phyloP scores from a whole-genome alignment of 2,329 filamentous ascomycete species.

The Cladosporium sp. region DNA sequence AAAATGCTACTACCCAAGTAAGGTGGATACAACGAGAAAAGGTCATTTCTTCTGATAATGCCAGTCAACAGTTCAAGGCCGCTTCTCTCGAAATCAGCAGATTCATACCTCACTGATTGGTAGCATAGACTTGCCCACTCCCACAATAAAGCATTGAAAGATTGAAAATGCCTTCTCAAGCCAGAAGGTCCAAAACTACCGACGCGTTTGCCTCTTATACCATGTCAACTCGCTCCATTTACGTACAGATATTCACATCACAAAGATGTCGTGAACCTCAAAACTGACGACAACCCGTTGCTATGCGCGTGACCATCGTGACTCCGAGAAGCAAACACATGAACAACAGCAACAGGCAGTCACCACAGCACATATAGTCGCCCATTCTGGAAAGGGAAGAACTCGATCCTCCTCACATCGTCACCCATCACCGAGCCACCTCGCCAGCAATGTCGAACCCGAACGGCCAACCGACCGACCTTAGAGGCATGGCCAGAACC shows the following conservation, averaged over 20 bases:
- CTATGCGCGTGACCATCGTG: not conserved
- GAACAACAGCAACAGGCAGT: not conserved
- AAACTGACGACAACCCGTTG: not conserved
- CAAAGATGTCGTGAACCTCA: not conserved
- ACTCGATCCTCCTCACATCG: not conserved
- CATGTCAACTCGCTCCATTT: not conserved
- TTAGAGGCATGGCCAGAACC: not conserved
- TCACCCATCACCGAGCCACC: not conserved
- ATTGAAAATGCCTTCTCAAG: not conserved
- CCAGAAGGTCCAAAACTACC: not conserved
- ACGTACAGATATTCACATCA: not conserved
- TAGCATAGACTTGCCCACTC: not conserved
- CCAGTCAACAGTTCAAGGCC: not conserved
- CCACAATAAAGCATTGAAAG: not conserved
- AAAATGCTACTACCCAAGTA: not conserved
- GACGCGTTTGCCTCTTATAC: not conserved
- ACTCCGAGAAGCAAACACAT: not conserved
- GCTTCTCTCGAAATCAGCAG: not conserved
- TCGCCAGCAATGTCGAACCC: not conserved
- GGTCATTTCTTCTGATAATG: not conserved
- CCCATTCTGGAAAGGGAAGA: not conserved
- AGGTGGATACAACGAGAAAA: not conserved
- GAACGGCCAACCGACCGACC: not conserved
- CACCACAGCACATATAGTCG: not conserved
- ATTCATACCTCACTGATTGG: not conserved